phyloP scores from a whole-genome alignment of 2,329 filamentous ascomycete species.

The Aspergillus sp. region DNA sequence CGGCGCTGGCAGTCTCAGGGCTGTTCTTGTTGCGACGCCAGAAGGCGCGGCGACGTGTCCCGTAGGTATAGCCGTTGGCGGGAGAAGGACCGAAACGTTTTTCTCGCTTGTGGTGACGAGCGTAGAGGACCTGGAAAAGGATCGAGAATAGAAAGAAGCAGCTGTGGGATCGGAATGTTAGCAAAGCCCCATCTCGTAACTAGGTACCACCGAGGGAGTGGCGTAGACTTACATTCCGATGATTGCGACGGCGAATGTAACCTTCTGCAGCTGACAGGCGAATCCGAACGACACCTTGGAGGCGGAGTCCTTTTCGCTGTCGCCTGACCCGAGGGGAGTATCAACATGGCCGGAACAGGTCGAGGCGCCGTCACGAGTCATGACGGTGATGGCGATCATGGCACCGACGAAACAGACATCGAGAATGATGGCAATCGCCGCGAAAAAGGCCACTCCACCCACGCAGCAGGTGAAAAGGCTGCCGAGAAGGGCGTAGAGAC shows the following conservation, averaged over 20 bases:
- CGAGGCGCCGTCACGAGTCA: slow-evolving; percentile 66
- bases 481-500: slow-evolving; percentile 72
- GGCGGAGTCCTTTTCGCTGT: slow-evolving; percentile 49
- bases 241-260: slow-evolving; percentile 73
- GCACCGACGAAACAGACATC: slow-evolving; percentile 72
- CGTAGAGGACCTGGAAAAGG: slow-evolving; percentile 64
- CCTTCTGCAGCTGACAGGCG: slow-evolving; percentile 74
- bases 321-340: slow-evolving; percentile 67
- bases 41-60: slow-evolving; percentile 43
- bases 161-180: slow-evolving; percentile 36
- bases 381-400: slow-evolving; percentile 77
- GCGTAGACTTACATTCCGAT: slow-evolving; percentile 62
- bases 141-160: slow-evolving; percentile 74
- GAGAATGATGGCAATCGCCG: slow-evolving; percentile 69
- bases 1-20: slow-evolving; percentile 30
- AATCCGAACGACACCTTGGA: slow-evolving; percentile 51
- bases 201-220: background rate
- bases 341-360: slow-evolving; percentile 63
- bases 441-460: slow-evolving; percentile 70
- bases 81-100: slow-evolving; percentile 68
- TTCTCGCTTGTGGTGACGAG: slow-evolving; percentile 69
- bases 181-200: background rate
- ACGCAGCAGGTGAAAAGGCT: slow-evolving; percentile 74
- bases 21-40: slow-evolving; percentile 43
- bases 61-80: slow-evolving; percentile 65